Conservation (phyloP, 2,329 filamentous ascomycete genomes). For the Aspergillus alliaceus region DNA sequence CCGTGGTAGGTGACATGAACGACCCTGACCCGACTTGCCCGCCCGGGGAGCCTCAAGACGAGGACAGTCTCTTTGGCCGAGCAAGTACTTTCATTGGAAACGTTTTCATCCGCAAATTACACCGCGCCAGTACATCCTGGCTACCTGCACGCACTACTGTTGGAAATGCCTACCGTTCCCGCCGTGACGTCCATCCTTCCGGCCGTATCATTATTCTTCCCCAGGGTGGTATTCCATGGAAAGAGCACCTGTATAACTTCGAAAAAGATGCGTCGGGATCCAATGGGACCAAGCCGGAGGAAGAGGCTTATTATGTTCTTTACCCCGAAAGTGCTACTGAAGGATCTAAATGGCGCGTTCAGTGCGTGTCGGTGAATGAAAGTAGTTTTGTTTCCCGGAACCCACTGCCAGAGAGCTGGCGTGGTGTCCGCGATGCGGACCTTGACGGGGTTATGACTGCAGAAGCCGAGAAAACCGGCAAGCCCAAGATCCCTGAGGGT, state of each 20-base stretch:
- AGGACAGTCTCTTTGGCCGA: constrained; percentile 75
- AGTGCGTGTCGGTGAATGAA: constrained; percentile 81
- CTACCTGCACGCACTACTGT: constrained; percentile 83
- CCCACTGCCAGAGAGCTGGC: constrained; percentile 86
- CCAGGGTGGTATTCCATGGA: constrained; percentile 80
- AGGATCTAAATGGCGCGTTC: constrained; percentile 86
- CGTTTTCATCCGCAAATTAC: constrained; percentile 79
- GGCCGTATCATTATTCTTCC: constrained; percentile 82
- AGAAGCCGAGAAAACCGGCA: constrained; percentile 40
- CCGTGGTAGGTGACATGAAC: constrained; percentile 79
- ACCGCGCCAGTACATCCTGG: constrained; percentile 75
- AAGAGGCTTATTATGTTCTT: constrained; percentile 78
- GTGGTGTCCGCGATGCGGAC: constrained; percentile 83
- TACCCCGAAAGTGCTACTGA: constrained; percentile 80
- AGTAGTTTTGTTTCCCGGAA: constrained; percentile 91
- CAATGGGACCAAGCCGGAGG: constrained; percentile 40
- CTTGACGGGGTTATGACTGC: constrained; percentile 61
- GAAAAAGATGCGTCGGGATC: constrained; percentile 59
- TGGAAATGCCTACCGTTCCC: constrained; percentile 69
- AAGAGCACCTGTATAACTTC: constrained; percentile 89
- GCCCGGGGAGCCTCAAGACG: constrained; percentile 65
- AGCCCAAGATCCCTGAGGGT: constrained; percentile 47
- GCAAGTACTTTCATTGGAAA: constrained; percentile 85
- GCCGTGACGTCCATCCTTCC: constrained; percentile 65
- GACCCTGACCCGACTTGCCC: constrained; percentile 55